Evolutionary conservation across 305 asterid genomes (phyloP).

Genomic region (Fraxinus xanthoxyloides): DNA sequence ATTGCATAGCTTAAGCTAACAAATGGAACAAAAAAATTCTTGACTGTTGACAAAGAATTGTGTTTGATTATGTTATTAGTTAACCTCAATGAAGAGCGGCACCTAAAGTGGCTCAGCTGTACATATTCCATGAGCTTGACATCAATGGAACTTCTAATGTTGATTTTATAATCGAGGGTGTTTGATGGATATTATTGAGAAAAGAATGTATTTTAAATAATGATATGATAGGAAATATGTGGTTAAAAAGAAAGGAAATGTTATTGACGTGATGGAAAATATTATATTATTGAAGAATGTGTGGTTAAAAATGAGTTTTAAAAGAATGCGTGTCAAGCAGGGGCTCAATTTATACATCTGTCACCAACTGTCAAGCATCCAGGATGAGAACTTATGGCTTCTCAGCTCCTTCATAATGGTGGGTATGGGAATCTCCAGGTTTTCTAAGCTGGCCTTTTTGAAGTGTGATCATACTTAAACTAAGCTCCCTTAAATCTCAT

Average conservation of each 20-base stretch:
- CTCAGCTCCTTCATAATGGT: background rate
- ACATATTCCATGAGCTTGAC: background rate
- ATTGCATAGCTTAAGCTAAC: background rate
- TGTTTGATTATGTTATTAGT: background rate
- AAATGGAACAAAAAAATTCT: background rate
- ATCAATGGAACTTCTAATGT: background rate
- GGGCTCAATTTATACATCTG: background rate
- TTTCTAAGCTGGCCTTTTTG: background rate
- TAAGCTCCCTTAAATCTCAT: background rate
- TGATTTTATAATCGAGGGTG: background rate
- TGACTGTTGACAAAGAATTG: background rate
- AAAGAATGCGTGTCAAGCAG: too few relatives aligned
- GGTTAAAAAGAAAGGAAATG: too few relatives aligned
- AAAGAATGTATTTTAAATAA: too few relatives aligned
- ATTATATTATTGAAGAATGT: too few relatives aligned
- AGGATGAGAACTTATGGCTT: background rate
- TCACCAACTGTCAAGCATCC: background rate
- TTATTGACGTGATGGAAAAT: too few relatives aligned
- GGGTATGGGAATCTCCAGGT: background rate
- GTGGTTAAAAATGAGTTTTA: too few relatives aligned
- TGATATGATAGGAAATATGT: too few relatives aligned
- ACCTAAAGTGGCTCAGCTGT: background rate
- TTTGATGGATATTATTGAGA: too few relatives aligned
- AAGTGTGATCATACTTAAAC: background rate
- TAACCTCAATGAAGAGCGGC: background rate